Percentiles rank a stretch among this genome's conserved stretches.
Evolutionary conservation across 352 stramenopile genomes (phyloP).

Genomic region (Globisporangium cystogenes): DNA sequence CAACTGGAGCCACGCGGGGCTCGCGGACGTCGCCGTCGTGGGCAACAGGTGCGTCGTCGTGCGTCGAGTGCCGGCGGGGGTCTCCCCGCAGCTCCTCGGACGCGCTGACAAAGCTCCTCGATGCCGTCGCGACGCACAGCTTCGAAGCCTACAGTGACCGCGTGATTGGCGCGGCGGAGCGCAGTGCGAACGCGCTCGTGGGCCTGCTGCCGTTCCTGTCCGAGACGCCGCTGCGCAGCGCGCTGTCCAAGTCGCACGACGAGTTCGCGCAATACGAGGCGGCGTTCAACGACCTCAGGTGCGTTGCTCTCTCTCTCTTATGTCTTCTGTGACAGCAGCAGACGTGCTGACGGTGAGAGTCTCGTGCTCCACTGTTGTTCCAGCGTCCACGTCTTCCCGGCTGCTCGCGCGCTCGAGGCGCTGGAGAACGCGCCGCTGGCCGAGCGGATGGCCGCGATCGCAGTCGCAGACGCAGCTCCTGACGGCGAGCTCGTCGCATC

Average conservation of each 20-base stretch:
- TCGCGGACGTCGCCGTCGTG: conserved; percentile 59
- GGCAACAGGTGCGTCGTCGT: conserved; percentile 69
- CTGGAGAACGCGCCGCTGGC: conserved; percentile 7
- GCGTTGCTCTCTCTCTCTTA: background rate
- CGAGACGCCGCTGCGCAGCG: conserved; percentile 35
- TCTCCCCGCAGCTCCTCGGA: too few relatives aligned
- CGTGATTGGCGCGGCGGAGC: conserved; percentile 35
- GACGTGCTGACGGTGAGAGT: background rate
- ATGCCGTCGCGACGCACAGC: conserved; percentile 20
- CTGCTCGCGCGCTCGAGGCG: background rate
- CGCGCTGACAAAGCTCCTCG: too few relatives aligned
- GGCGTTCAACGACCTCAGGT: conserved; percentile 76
- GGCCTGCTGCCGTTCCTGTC: conserved; percentile 38
- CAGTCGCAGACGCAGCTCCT: background rate
- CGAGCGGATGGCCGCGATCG: conserved; percentile 9
- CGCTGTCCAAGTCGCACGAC: conserved; percentile 36
- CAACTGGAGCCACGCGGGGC: conserved; percentile 47
- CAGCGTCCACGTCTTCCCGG: conserved; percentile 17
- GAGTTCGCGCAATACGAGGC: conserved; percentile 63
- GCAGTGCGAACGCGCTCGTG: conserved; percentile 39
- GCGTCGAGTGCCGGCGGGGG: background rate
- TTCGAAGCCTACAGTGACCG: conserved; percentile 78
- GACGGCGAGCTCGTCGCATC: conserved; percentile 9
- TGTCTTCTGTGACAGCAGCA: too few relatives aligned
- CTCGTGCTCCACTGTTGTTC: background rate